Evolutionary conservation across 2,329 filamentous ascomycete genomes (phyloP).

Genomic region (Claviceps humidiphila): DNA sequence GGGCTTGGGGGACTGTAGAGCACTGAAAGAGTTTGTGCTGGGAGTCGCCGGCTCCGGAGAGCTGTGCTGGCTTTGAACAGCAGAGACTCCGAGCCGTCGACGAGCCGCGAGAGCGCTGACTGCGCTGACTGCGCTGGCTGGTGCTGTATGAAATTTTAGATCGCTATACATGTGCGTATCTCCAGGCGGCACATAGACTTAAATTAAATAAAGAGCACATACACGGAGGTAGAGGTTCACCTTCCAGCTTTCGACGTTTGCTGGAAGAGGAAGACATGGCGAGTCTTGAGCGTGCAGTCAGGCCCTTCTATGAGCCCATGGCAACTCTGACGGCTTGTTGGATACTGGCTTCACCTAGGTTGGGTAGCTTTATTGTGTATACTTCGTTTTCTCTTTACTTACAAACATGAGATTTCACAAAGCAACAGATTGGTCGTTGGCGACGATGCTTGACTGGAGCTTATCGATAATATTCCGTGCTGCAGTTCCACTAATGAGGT

Average conservation of each 20-base stretch:
- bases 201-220: conserved; percentile 6
- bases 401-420: too few species aligned
- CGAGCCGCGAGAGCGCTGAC: conserved; percentile 25
- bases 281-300: not conserved
- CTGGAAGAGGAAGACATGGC: conserved; percentile 17
- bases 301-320: not conserved
- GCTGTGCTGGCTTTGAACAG: conserved; percentile 3
- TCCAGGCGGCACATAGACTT: not conserved
- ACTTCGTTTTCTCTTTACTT: not conserved
- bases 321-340: not conserved
- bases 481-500: not conserved
- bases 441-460: not conserved
- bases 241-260: conserved; percentile 23
- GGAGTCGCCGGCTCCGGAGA: conserved; percentile 10
- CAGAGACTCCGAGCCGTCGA: conserved; percentile 13
- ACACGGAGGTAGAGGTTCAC: conserved; percentile 17
- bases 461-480: conserved; percentile 1
- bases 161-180: not conserved
- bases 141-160: conserved; percentile 4
- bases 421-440: not conserved
- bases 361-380: not conserved
- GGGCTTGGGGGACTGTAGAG: conserved; percentile 12
- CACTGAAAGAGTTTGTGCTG: conserved; percentile 18
- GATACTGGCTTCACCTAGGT: not conserved
- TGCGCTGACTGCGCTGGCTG: conserved; percentile 15